Conservation (phyloP, 257 asterid genomes). For the Solanum sitiens region DNA sequence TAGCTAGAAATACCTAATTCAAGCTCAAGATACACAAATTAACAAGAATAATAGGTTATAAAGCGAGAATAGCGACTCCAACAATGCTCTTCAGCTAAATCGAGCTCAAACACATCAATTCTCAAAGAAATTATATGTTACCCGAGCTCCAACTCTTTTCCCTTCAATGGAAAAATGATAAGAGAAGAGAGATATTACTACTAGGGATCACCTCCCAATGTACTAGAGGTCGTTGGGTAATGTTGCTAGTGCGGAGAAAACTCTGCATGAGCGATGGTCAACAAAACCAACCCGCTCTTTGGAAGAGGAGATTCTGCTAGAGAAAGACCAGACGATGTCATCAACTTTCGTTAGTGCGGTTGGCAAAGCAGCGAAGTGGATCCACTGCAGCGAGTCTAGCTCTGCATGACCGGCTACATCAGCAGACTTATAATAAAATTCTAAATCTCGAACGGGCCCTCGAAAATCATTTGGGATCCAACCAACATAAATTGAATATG, state of each 20-base stretch:
- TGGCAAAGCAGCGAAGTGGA: background rate
- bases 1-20: background rate
- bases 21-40: background rate
- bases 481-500: background rate
- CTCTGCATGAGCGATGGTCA: background rate
- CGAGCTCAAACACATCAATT: background rate
- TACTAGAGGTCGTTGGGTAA: background rate
- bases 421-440: background rate
- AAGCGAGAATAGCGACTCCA: background rate
- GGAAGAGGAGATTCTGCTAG: background rate
- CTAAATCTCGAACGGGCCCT: background rate
- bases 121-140: background rate
- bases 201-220: background rate
- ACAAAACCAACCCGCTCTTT: background rate
- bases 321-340: background rate
- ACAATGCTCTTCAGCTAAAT: background rate
- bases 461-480: background rate
- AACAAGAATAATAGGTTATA: background rate
- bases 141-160: background rate
- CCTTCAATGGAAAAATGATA: too few species aligned
- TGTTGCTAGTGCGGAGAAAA: background rate
- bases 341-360: too few species aligned
- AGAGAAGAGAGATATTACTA: background rate
- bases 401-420: background rate
- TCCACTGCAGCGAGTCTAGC: background rate